Evolutionary conservation across 352 stramenopile species (phyloP), one percentile per base, ranked within the genome.

Genomic region (Globisporangium acanthophoron): DNA sequence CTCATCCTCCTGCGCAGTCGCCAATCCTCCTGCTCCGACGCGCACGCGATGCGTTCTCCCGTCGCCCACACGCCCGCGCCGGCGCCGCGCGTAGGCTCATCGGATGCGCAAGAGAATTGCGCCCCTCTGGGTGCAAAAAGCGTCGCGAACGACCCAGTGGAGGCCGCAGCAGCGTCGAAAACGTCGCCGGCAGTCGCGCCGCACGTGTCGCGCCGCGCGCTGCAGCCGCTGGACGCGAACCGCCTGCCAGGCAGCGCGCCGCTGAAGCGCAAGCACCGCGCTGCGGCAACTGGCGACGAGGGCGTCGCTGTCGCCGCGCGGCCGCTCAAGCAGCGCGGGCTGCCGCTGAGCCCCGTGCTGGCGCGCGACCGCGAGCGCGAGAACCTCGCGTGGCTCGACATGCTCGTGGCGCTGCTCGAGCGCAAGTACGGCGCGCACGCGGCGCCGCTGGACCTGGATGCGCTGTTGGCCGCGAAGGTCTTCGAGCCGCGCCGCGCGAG

Each of bases 311-410:
- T 27, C 35, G 21, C 31, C 12, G 11, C 58, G 52, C 46, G 44
- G 7, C 29, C 44, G 3, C 20, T 33, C 12, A 57, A 35, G 11
- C 48, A 56, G 40, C 54, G 37, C 11, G 33, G 35, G 18, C 39
- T 21, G 3, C 4, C 43, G n/a, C 21, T 31, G 16, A 35, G 18
- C 0, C 40, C 41, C 0, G 54, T 49, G 15, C 61, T 56, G 8
- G 56, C 72, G 21, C 15, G 49, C 27, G 55, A 44, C 3, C 50
- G 66, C 27, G 64, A 75, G 50, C 67, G 71, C 21, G 79, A 89
- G 54, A 94, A 92, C 61, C 58, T 87, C 29, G 84, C 84, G 48
- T 94, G 84, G 84, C 84, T 90, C 61, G 84, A 94, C 58, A 94
- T 94, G 84, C 76, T 90, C 52, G 63, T 90, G 15, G 75, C 77